Conservation (phyloP, 1,284 basidiomycete genomes). For the Ceratobasidium sp. region DNA sequence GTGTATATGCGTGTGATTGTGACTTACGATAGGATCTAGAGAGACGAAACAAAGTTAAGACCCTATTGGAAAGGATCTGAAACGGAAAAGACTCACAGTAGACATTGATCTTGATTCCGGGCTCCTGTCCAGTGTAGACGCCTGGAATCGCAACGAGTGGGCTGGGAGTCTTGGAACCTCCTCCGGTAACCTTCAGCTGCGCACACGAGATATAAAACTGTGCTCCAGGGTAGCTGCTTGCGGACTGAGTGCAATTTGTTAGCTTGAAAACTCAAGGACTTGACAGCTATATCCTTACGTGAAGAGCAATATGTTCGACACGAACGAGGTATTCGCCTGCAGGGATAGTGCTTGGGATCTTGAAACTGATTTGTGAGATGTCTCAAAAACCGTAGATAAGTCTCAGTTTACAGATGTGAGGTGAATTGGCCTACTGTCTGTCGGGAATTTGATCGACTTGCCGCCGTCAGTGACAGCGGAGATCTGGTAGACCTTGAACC, state of each 20-base stretch:
- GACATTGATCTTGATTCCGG: slow-evolving; percentile 54
- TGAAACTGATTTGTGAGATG: slow-evolving; percentile 58
- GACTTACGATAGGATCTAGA: slow-evolving; percentile 34
- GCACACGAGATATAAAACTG: slow-evolving; percentile 46
- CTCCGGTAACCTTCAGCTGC: slow-evolving; percentile 51
- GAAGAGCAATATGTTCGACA: slow-evolving; percentile 45
- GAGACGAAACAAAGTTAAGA: neutral
- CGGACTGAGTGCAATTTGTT: neutral
- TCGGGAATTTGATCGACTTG: slow-evolving; percentile 54
- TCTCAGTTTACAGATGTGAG: neutral
- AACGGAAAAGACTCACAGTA: slow-evolving; percentile 27
- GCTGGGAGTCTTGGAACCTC: slow-evolving; percentile 42
- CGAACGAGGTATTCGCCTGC: slow-evolving; percentile 46
- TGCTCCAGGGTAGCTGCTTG: slow-evolving; percentile 7
- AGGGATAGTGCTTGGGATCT: slow-evolving; percentile 52
- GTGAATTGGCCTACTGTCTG: slow-evolving; percentile 53
- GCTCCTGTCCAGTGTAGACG: slow-evolving; percentile 44
- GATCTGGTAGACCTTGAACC: slow-evolving; percentile 64
- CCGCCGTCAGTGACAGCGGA: slow-evolving; percentile 54
- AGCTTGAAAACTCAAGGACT: slow-evolving; percentile 44
- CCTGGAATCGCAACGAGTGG: slow-evolving; percentile 42
- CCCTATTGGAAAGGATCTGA: neutral
- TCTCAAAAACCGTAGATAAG: slow-evolving; percentile 45
- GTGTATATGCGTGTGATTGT: neutral
- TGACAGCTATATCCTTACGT: slow-evolving; percentile 4